Evolutionary conservation across 441 rosid species (phyloP).

Genomic region (Lepidium campestre): DNA sequence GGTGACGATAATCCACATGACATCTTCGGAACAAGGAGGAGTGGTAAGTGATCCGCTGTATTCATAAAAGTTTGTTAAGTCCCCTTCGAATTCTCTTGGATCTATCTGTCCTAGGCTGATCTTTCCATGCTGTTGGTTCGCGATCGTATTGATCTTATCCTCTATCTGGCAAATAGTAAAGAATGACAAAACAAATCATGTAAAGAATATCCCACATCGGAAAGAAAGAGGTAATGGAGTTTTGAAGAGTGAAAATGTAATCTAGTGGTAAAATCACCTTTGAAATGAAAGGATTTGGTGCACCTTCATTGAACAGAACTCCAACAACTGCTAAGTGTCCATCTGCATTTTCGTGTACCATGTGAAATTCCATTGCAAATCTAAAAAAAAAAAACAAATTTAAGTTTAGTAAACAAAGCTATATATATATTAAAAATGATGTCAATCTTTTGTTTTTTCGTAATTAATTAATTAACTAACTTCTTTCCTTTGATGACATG

Average conservation of each 20-base stretch:
- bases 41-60: slow-evolving; percentile 55
- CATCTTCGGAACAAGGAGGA: slow-evolving; percentile 74
- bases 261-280: slow-evolving; percentile 12
- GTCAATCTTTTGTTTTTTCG: background rate
- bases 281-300: slow-evolving; percentile 49
- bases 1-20: slow-evolving; percentile 48
- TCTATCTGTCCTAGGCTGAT: slow-evolving; percentile 34
- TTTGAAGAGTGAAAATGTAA: too few relatives aligned
- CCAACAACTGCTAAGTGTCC: slow-evolving; percentile 44
- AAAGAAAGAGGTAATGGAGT: too few relatives aligned
- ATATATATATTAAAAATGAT: background rate
- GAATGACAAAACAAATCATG: background rate
- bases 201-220: too few relatives aligned
- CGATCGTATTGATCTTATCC: slow-evolving; percentile 12
- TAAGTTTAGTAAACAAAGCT: background rate
- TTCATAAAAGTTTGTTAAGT: slow-evolving; percentile 48
- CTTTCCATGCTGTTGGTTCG: slow-evolving; percentile 26
- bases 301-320: slow-evolving; percentile 46
- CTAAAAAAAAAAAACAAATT: slow-evolving; percentile 25
- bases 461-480: slow-evolving; percentile 24
- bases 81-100: slow-evolving; percentile 42
- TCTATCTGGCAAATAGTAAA: background rate
- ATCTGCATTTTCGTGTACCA: slow-evolving; percentile 37
- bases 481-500: slow-evolving; percentile 54
- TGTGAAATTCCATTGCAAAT: slow-evolving; percentile 55